These are phyloP conservation scores for Plasmodium berghei DNA, from an alignment of 169 alveolate genomes.

Conservation along the genomic window DNA sequence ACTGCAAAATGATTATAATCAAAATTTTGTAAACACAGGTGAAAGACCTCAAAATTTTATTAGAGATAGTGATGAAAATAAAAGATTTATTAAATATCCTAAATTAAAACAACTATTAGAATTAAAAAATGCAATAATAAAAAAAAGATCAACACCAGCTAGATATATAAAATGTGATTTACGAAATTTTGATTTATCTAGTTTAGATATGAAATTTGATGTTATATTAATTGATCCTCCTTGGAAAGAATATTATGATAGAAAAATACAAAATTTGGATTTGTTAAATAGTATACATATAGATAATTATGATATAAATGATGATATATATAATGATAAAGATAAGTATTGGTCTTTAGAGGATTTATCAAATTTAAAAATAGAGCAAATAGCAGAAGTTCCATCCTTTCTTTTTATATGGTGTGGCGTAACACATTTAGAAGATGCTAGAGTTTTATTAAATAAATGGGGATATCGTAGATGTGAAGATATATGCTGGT, in stretches of 20 bases:
- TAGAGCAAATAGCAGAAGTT: constrained; percentile 91
- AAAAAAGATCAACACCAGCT: constrained; percentile 92
- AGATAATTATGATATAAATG: constrained; percentile 58
- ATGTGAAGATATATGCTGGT: constrained; percentile 96
- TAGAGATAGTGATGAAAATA: constrained; percentile 90
- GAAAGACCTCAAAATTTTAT: constrained; percentile 94
- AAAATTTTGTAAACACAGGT: constrained; percentile 92
- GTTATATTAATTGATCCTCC: constrained; percentile 95
- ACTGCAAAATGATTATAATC: constrained; percentile 90
- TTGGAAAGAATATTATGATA: constrained; percentile 85
- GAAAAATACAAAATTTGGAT: constrained; percentile 70
- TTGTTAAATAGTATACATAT: constrained; percentile 52
- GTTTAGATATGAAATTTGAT: constrained; percentile 90
- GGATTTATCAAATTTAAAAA: constrained; percentile 84
- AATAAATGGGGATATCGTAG: constrained; percentile 94
- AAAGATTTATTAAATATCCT: constrained; percentile 90
- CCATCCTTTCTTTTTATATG: constrained; percentile 93
- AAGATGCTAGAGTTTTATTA: constrained; percentile 86
- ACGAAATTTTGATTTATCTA: constrained; percentile 87
- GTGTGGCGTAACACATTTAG: constrained; percentile 92
- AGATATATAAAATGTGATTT: constrained; percentile 89
- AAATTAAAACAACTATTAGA: constrained; percentile 90
- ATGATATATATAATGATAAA: constrained; percentile 53
- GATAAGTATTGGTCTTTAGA: constrained; percentile 80
- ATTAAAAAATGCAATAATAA: constrained; percentile 89